phyloP scores from a whole-genome alignment of 139 green algal species.

The Chlorella sorokiniana region DNA sequence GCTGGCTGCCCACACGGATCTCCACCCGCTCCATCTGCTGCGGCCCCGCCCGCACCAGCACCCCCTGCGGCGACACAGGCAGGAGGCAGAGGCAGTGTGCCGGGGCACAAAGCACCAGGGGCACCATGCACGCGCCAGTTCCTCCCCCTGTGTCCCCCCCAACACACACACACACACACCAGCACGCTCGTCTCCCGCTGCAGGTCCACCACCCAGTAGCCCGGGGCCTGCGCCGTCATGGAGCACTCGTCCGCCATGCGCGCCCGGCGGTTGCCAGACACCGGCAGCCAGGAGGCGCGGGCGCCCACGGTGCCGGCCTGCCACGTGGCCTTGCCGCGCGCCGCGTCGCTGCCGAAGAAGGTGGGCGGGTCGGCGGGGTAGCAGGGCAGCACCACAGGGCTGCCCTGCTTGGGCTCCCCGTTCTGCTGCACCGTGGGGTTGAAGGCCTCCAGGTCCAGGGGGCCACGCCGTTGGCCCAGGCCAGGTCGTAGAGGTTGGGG shows the following conservation, averaged over 20 bases:
- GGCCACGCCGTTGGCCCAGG: slow-evolving; percentile 16
- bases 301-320: slow-evolving; percentile 15
- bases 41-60: slow-evolving; percentile 18
- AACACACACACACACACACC: slow-evolving; percentile 3
- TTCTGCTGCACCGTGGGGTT: slow-evolving; percentile 23
- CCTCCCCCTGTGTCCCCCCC: background rate
- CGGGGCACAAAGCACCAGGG: background rate
- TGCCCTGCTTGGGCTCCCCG: slow-evolving; percentile 16
- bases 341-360: slow-evolving; percentile 30
- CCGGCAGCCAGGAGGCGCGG: background rate
- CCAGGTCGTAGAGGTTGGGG: slow-evolving; percentile 29
- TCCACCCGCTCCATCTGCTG: slow-evolving; percentile 19
- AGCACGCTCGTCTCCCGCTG: slow-evolving; percentile 16
- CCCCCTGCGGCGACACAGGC: background rate
- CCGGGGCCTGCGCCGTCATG: background rate
- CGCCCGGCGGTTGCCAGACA: slow-evolving; percentile 11
- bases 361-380: slow-evolving; percentile 15
- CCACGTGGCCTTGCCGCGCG: slow-evolving; percentile 14
- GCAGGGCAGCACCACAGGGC: slow-evolving; percentile 21
- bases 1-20: background rate
- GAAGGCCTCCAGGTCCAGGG: slow-evolving; percentile 20
- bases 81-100: background rate
- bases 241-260: background rate
- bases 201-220: slow-evolving; percentile 34
- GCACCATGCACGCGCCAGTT: too few relatives aligned